Evolutionary conservation across 2,329 filamentous ascomycete species (phyloP).

Genomic region (Plectosphaerella cucumerina): DNA sequence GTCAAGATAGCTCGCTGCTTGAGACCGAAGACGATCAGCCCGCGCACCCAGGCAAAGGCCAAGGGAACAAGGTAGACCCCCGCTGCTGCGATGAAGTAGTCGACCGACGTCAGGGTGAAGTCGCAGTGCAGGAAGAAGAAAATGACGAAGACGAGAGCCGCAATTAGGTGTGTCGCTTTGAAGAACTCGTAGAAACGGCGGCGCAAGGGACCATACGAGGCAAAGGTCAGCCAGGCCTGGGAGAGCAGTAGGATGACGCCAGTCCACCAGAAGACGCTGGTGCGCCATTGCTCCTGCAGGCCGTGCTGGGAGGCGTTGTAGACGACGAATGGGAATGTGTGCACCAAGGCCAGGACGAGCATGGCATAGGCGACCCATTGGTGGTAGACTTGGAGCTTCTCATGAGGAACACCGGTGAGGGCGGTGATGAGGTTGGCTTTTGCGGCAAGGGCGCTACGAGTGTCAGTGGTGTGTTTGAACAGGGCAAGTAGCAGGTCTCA

Average conservation of each 20-base stretch:
- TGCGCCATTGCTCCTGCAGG: conserved; percentile 41
- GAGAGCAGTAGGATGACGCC: conserved; percentile 49
- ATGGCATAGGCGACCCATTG: conserved; percentile 51
- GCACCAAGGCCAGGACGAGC: conserved; percentile 50
- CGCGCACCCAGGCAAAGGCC: conserved; percentile 32
- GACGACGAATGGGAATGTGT: conserved; percentile 58
- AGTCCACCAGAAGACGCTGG: conserved; percentile 46
- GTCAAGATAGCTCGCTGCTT: conserved; percentile 4
- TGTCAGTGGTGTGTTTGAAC: background rate
- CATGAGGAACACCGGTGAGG: conserved; percentile 51
- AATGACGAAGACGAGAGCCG: conserved; percentile 48
- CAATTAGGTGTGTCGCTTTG: conserved; percentile 51
- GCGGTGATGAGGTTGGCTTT: conserved; percentile 53
- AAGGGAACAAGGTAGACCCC: conserved; percentile 18
- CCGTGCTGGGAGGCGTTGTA: conserved; percentile 43
- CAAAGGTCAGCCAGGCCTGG: conserved; percentile 51
- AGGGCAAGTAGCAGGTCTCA: no score
- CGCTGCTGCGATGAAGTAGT: conserved; percentile 57
- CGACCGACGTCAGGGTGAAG: conserved; percentile 50
- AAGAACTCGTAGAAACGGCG: conserved; percentile 56
- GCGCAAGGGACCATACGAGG: background rate
- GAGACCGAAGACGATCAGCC: conserved; percentile 9
- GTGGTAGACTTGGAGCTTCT: conserved; percentile 54
- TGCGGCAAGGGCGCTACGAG: conserved; percentile 34
- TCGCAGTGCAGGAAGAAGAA: conserved; percentile 60